Evolutionary conservation across 2,329 filamentous ascomycete genomes (phyloP).

Genomic region (Colletotrichum godetiae): DNA sequence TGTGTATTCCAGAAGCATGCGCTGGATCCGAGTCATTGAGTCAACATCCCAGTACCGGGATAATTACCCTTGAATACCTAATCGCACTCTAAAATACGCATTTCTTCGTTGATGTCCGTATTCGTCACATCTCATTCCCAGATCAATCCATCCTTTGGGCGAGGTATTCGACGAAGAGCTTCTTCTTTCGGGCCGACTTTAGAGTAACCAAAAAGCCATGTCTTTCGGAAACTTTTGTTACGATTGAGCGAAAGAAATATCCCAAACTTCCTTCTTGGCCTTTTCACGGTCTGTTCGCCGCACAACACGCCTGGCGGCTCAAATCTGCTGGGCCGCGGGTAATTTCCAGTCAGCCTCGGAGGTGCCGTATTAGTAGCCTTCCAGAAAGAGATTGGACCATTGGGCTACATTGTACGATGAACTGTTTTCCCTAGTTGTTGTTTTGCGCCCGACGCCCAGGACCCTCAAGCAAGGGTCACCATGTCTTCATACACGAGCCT

Average conservation of each 20-base stretch:
- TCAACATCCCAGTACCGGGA: background rate
- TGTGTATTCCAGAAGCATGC: background rate
- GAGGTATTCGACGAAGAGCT: background rate
- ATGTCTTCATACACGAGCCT: conserved; percentile 45
- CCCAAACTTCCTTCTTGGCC: background rate
- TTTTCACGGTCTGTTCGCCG: background rate
- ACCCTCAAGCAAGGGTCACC: conserved; percentile 47
- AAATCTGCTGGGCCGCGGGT: no score
- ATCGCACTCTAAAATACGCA: background rate
- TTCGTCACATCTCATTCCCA: background rate
- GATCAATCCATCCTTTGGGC: background rate
- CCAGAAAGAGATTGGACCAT: conserved; percentile 41
- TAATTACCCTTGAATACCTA: background rate
- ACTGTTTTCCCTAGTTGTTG: background rate
- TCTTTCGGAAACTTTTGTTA: background rate
- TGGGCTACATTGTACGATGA: conserved; percentile 40
- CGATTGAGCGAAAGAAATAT: background rate
- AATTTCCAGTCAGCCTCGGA: conserved; percentile 47
- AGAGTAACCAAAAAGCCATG: background rate
- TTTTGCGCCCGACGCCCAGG: conserved; percentile 48
- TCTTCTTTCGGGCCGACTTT: background rate
- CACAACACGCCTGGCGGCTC: background rate
- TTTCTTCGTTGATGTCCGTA: background rate
- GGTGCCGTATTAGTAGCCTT: conserved; percentile 52
- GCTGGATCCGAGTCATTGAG: background rate